These are phyloP conservation scores for Neovahlkampfia damariscottae DNA, from an alignment of 78 protist genomes.

Conservation along the genomic window DNA sequence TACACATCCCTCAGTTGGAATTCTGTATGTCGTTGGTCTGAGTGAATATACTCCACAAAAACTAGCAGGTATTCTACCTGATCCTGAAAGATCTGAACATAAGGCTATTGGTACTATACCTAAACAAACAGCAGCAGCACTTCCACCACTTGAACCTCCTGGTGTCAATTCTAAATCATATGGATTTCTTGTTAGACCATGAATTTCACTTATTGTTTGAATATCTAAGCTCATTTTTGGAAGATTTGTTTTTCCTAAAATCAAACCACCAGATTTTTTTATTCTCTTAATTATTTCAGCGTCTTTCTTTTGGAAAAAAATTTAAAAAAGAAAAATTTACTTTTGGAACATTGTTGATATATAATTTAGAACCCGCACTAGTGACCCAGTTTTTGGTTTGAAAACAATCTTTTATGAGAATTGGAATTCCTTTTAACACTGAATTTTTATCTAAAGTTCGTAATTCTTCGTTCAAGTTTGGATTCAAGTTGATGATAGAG, in stretches of 20 bases:
- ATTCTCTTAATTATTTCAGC: background rate
- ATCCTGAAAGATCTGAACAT: background rate
- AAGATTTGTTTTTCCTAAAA: background rate
- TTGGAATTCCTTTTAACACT: too few species aligned
- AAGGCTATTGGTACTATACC: constrained; percentile 10
- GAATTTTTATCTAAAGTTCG: too few species aligned
- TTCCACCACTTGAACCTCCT: constrained; percentile 22
- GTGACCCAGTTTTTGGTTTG: too few species aligned
- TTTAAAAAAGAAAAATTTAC: too few species aligned
- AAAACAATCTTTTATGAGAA: too few species aligned
- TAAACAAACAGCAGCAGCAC: constrained; percentile 10
- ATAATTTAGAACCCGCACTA: too few species aligned
- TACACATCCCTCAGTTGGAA: too few species aligned
- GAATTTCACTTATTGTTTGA: background rate
- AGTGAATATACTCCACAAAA: constrained; percentile 10
- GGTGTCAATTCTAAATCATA: background rate
- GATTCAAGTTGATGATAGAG: too few species aligned
- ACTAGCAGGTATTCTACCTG: constrained; percentile 8
- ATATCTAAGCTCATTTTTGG: background rate
- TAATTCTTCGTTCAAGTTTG: too few species aligned
- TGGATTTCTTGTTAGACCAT: constrained; percentile 14
- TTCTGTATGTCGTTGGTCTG: too few species aligned
- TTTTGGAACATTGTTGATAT: too few species aligned
- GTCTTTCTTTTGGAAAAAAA: too few species aligned
- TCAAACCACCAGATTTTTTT: background rate